These are phyloP conservation scores for Hymenoscyphus repandus DNA, from an alignment of 2,329 filamentous ascomycete species.

Conservation along the genomic window DNA sequence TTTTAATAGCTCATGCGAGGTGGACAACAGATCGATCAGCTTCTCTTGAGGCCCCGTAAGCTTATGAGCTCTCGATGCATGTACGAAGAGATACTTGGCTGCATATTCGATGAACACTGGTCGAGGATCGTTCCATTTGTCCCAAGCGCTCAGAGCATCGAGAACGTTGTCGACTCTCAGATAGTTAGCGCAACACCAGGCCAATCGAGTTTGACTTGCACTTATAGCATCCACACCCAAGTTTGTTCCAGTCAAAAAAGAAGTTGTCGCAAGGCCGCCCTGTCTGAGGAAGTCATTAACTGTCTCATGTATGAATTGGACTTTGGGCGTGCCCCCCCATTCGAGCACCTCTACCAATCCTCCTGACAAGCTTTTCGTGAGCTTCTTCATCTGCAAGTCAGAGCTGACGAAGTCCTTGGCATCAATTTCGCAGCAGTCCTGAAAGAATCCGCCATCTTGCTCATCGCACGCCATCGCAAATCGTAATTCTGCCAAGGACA, in stretches of 20 bases:
- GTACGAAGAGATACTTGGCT: conserved; percentile 5
- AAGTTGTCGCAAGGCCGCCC: conserved; percentile 2
- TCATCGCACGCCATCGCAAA: conserved; percentile 16
- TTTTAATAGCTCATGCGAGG: neutral
- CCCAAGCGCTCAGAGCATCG: neutral
- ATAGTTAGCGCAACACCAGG: conserved; percentile 15
- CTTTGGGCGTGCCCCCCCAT: conserved; percentile 6
- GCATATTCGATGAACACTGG: conserved; percentile 14
- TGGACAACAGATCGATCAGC: neutral
- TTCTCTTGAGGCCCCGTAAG: conserved; percentile 1
- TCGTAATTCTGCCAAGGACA: conserved; percentile 18
- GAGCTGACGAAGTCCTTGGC: conserved; percentile 9
- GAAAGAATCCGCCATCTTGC: neutral
- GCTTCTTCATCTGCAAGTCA: conserved; percentile 17
- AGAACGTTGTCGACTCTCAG: conserved; percentile 4
- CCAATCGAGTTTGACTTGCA: conserved; percentile 1
- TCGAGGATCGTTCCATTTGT: neutral
- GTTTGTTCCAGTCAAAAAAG: neutral
- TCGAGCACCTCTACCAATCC: conserved; percentile 17
- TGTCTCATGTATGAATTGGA: conserved; percentile 37
- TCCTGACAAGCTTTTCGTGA: conserved; percentile 19
- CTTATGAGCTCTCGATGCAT: conserved; percentile 14
- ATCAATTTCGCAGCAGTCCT: conserved; percentile 1
- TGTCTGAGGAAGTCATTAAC: conserved; percentile 32
- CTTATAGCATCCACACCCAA: neutral